phyloP scores from a whole-genome alignment of 768 basidiomycete genomes.

The Phylloporus arenicola region DNA sequence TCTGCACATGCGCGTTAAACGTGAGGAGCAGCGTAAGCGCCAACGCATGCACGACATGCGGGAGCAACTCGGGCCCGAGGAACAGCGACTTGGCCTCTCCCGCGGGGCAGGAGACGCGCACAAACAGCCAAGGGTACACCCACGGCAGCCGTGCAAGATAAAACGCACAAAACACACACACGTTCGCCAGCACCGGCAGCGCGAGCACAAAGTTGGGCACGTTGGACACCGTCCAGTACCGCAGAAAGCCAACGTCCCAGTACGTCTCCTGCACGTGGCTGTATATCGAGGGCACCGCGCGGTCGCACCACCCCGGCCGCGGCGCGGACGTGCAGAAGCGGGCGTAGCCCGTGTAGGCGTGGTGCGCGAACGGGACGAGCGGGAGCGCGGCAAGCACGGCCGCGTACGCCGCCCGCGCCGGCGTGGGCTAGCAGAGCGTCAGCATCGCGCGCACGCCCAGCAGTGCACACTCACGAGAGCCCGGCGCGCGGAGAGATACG shows the following conservation, averaged over 20 bases:
- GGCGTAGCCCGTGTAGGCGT: constrained; percentile 63
- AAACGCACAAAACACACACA: constrained; percentile 32
- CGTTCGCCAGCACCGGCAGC: constrained; percentile 56
- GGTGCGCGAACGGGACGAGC: constrained; percentile 61
- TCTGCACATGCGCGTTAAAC: constrained; percentile 83
- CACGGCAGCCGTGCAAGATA: constrained; percentile 16
- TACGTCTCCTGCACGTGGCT: constrained; percentile 75
- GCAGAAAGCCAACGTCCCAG: constrained; percentile 82
- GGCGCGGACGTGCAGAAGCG: constrained; percentile 50
- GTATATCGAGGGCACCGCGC: constrained; percentile 65
- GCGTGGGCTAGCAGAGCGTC: constrained; percentile 28
- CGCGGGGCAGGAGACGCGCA: neutral
- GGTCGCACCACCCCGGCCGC: constrained; percentile 58
- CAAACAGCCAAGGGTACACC: constrained; percentile 1
- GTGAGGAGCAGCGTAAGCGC: constrained; percentile 58
- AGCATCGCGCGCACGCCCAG: neutral
- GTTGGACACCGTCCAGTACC: constrained; percentile 80
- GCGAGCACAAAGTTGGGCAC: constrained; percentile 85
- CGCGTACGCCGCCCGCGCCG: constrained; percentile 32
- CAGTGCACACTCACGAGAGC: constrained; percentile 20
- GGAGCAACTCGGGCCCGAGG: constrained; percentile 42
- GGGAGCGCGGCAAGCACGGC: constrained; percentile 42
- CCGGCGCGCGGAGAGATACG: constrained; percentile 37
- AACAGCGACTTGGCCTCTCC: constrained; percentile 27
- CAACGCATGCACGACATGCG: constrained; percentile 73